These are phyloP conservation scores for Chamaecrista fasciculata DNA, from an alignment of 306 rosid genomes.

Conservation along the genomic window DNA sequence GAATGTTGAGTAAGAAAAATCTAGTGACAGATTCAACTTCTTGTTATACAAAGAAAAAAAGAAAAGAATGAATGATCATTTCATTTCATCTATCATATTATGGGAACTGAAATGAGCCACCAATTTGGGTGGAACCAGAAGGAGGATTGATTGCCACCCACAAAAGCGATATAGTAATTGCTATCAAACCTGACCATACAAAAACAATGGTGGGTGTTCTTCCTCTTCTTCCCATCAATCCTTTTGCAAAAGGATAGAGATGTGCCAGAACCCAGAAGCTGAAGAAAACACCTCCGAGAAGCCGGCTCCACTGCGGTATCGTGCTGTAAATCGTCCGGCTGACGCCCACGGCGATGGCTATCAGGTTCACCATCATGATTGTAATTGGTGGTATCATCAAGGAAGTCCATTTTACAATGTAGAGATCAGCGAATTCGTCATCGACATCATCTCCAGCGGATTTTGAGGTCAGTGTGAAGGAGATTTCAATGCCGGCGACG, in stretches of 20 bases:
- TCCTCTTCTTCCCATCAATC: slow-evolving; percentile 95
- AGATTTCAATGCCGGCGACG: slow-evolving; percentile 90
- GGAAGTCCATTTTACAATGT: slow-evolving; percentile 80
- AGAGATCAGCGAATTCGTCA: slow-evolving; percentile 89
- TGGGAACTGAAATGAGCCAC: slow-evolving; percentile 91
- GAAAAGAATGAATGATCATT: no score
- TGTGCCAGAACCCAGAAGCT: slow-evolving; percentile 96
- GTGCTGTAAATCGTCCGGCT: slow-evolving; percentile 86
- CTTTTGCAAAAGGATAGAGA: slow-evolving; percentile 93
- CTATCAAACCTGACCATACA: slow-evolving; percentile 96
- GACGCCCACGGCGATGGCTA: slow-evolving; percentile 87
- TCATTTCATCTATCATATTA: no score
- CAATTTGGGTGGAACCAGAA: slow-evolving; percentile 60
- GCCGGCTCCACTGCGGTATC: slow-evolving; percentile 87
- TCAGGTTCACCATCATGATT: slow-evolving; percentile 85
- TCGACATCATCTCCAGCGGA: slow-evolving; percentile 81
- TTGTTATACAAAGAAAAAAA: slow-evolving; percentile 27
- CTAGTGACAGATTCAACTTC: slow-evolving; percentile 11
- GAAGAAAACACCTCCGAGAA: slow-evolving; percentile 93
- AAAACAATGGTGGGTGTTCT: slow-evolving; percentile 95
- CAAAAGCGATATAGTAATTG: slow-evolving; percentile 89
- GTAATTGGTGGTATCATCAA: slow-evolving; percentile 93
- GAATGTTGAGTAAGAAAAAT: slow-evolving; percentile 31
- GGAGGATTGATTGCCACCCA: slow-evolving; percentile 99
- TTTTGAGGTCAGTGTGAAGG: slow-evolving; percentile 90